Percentiles rank a stretch among this genome's conserved stretches.
These are phyloP conservation scores for Fraxinus latifolia DNA, from an alignment of 305 asterid genomes.

Conservation along the genomic window DNA sequence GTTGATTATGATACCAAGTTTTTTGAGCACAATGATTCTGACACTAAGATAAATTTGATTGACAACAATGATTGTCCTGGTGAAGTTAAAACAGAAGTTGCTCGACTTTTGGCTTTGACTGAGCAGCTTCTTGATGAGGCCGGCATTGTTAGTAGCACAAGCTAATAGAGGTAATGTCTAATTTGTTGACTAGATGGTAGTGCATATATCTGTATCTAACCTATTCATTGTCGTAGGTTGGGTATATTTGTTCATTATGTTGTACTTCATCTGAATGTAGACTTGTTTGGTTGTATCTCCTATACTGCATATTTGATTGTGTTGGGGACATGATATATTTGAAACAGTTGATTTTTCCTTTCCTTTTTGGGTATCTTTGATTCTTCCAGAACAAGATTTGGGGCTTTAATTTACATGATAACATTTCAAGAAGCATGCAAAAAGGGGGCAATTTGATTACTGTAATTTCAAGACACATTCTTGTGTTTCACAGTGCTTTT, in stretches of 20 bases:
- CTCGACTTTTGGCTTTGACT: conserved; percentile 59
- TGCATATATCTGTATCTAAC: conserved; percentile 28
- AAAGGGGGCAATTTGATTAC: background rate
- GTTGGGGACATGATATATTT: background rate
- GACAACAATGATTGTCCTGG: conserved; percentile 24
- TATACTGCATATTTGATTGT: background rate
- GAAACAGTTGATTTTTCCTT: background rate
- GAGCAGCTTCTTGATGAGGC: conserved; percentile 63
- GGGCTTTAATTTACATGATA: background rate
- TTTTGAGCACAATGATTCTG: conserved; percentile 16
- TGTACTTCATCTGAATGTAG: background rate
- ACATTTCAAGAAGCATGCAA: background rate
- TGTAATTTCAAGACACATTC: background rate
- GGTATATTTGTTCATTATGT: background rate
- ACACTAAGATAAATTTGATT: conserved; percentile 9
- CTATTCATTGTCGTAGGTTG: conserved; percentile 22
- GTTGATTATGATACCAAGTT: conserved; percentile 31
- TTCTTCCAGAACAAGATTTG: background rate
- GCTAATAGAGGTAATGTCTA: conserved; percentile 8
- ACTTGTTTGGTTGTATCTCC: background rate
- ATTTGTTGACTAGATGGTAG: conserved; percentile 22
- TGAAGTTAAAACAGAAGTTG: conserved; percentile 54
- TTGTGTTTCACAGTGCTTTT: background rate
- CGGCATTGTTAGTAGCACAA: conserved; percentile 28
- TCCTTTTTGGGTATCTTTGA: background rate